phyloP scores from a whole-genome alignment of 2,329 filamentous ascomycete species.

The Beauveria australis region DNA sequence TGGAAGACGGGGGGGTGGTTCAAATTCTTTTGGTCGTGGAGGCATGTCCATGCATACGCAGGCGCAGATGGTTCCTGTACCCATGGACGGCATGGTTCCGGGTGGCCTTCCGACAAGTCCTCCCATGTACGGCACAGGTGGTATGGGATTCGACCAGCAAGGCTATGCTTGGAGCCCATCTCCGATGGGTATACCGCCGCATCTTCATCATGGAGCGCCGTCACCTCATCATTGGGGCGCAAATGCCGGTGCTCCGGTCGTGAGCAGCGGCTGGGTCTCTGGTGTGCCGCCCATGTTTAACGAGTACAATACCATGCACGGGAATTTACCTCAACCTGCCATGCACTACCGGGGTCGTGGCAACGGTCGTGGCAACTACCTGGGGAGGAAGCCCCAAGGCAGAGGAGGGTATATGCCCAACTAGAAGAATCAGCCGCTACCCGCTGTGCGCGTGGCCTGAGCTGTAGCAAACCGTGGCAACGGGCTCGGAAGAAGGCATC shows the following conservation, averaged over 20 bases:
- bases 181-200: conserved; percentile 1
- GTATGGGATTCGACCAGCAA: conserved; percentile 4
- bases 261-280: conserved; percentile 6
- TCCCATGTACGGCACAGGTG: conserved; percentile 1
- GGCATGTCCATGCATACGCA: conserved; percentile 1
- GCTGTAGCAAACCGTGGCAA: no score
- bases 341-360: conserved; percentile 1
- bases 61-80: background rate
- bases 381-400: background rate
- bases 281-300: background rate
- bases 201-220: background rate
- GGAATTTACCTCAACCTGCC: background rate
- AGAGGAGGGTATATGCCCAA: background rate
- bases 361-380: background rate
- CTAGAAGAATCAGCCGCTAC: background rate
- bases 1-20: conserved; percentile 13
- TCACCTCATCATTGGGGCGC: background rate
- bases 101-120: background rate
- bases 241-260: background rate
- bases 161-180: background rate
- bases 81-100: background rate
- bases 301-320: background rate
- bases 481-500: background rate
- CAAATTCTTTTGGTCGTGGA: conserved; percentile 8
- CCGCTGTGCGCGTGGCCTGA: background rate